Base-by-base conservation (phyloP, 2,329 filamentous ascomycete species). In the Phaeomoniella chlamydospora region DNA sequence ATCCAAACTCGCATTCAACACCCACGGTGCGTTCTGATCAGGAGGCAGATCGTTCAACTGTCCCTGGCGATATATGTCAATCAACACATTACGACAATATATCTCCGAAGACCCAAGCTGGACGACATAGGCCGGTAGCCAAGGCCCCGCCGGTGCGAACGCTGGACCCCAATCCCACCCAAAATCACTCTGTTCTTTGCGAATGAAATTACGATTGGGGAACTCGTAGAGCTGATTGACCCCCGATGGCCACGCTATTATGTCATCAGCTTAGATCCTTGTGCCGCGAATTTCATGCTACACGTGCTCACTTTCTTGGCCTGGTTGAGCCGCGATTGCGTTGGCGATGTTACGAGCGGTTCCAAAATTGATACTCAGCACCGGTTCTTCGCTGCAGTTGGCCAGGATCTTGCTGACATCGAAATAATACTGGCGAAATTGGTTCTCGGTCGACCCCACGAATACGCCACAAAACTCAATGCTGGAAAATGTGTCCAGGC, bases 101-200 rank as follows among this genome's bases (percentile, higher is more conserved):
- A 69, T 46, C 19, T 65, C 54, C 2, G 55, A 40, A 1, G 53
- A 40, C 3, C 51, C 47, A 5, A 74, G 55, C 42, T 76, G 70
- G 10, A 75, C 57, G 1, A 74, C 51, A 48, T 65, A 72, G 1
- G 68, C 72, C 30, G 71, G 67, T 41, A 69, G 62, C 74, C 73
- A 79, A 4, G 72, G 68, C 2, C 74, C 74, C n/a, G 69, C 67
- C 0, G 74, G 71, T n/a, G 65, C 61, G 47, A 77, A 74, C 0
- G 67, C 69, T 6, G 70, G 70, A 6, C 70, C 70, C 71, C 71
- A 74, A 40, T 76, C 72, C 74, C 73, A 78, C 2, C 74, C 74
- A 49, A 77, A 77, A 48, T 77, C 72, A 5, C 61, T 70, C 48
- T 77, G 68, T 46, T 76, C 66, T 46, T 77, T 76, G 18, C 73